Evolutionary conservation across 2,329 filamentous ascomycete species (phyloP).

Genomic region (Didymella segeticola): DNA sequence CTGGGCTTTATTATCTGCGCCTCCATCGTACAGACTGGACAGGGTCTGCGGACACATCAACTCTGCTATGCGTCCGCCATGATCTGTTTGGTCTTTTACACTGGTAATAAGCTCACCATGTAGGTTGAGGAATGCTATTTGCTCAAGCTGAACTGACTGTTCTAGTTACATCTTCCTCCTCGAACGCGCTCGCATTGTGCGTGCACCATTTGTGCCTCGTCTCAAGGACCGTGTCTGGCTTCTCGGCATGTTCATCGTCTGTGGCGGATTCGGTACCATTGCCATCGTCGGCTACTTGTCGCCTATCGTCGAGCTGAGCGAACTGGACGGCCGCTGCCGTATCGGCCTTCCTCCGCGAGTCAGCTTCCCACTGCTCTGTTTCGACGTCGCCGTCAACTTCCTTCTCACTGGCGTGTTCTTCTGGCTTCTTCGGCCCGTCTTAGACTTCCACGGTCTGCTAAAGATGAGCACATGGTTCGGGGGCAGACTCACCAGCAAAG

Average conservation of each 20-base stretch:
- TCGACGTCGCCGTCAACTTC: slow-evolving; percentile 47
- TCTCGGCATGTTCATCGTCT: slow-evolving; percentile 31
- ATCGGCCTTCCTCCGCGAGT: slow-evolving; percentile 47
- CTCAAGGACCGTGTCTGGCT: slow-evolving; percentile 44
- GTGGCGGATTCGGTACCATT: slow-evolving; percentile 35
- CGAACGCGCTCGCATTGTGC: slow-evolving; percentile 47
- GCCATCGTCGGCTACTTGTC: slow-evolving; percentile 35
- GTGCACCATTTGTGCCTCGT: slow-evolving; percentile 37
- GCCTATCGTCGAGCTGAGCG: slow-evolving; percentile 40
- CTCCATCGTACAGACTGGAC: slow-evolving; percentile 36
- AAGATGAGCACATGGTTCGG: slow-evolving; percentile 6
- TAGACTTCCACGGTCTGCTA: slow-evolving; percentile 22
- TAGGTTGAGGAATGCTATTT: not conserved
- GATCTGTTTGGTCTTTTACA: slow-evolving; percentile 49
- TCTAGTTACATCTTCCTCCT: slow-evolving; percentile 48
- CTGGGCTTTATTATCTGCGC: slow-evolving; percentile 23
- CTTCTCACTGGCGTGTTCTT: slow-evolving; percentile 47
- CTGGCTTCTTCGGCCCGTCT: slow-evolving; percentile 38
- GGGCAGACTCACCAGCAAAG: not conserved
- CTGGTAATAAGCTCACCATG: slow-evolving; percentile 42
- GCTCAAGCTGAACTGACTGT: not conserved
- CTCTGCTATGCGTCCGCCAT: slow-evolving; percentile 44
- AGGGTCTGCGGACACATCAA: slow-evolving; percentile 31
- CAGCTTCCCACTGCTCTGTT: slow-evolving; percentile 44
- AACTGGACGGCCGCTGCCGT: slow-evolving; percentile 40